These are phyloP conservation scores for Tylopilus plumbeoviolaceoides DNA, from an alignment of 768 basidiomycete genomes.

Conservation along the genomic window DNA sequence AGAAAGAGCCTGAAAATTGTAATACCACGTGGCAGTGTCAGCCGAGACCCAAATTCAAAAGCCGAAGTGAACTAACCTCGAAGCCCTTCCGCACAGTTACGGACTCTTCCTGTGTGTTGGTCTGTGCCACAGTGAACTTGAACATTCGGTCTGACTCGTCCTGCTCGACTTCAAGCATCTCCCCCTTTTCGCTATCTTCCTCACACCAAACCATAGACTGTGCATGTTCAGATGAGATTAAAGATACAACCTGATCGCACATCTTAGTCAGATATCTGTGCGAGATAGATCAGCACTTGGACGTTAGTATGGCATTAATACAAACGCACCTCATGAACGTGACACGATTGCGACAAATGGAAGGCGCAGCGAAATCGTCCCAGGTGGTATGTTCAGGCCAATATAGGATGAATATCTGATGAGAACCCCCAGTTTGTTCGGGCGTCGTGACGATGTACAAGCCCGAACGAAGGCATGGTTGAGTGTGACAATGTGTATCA, in stretches of 20 bases:
- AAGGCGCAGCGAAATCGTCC: slow-evolving; percentile 43
- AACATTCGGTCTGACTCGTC: slow-evolving; percentile 46
- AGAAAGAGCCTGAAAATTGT: slow-evolving; percentile 7
- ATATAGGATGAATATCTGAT: slow-evolving; percentile 46
- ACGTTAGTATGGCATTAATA: background rate
- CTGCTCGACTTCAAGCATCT: slow-evolving; percentile 31
- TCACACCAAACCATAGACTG: slow-evolving; percentile 43
- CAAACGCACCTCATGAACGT: slow-evolving; percentile 55
- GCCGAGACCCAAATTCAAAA: background rate
- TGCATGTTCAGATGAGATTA: slow-evolving; percentile 48
- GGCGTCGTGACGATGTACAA: slow-evolving; percentile 16
- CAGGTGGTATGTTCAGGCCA: slow-evolving; percentile 64
- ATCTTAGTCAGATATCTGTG: slow-evolving; percentile 57
- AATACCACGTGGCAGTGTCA: background rate
- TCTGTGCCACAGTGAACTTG: slow-evolving; percentile 52
- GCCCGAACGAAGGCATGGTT: slow-evolving; percentile 20
- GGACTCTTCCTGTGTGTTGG: slow-evolving; percentile 51
- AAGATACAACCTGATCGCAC: slow-evolving; percentile 49
- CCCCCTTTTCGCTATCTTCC: slow-evolving; percentile 29
- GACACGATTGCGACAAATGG: slow-evolving; percentile 48
- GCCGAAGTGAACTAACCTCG: slow-evolving; percentile 29
- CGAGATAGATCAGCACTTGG: background rate
- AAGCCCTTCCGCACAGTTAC: slow-evolving; percentile 44
- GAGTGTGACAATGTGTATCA: background rate
- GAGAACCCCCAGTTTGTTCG: background rate